Evolutionary conservation across 352 stramenopile genomes (phyloP).

Genomic region (Globisporangium parvum): DNA sequence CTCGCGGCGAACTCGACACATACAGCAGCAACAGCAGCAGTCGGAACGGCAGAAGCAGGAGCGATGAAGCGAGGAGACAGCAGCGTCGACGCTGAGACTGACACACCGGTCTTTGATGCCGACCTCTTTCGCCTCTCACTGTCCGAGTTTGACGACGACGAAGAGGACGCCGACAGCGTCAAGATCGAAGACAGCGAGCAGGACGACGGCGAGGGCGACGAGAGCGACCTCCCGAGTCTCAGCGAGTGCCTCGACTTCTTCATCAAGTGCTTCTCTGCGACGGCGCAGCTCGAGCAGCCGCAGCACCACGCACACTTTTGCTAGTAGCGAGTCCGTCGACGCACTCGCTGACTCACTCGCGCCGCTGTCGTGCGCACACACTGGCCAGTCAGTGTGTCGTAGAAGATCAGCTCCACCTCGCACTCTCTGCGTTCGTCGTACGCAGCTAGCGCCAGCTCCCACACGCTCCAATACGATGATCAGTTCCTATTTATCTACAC

Average conservation of each 20-base stretch:
- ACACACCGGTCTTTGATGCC: neutral
- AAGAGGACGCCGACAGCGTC: neutral
- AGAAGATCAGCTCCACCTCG: too few species aligned
- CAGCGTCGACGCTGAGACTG: neutral
- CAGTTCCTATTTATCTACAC: too few species aligned
- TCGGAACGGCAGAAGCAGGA: neutral
- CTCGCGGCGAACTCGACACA: neutral
- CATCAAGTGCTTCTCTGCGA: slow-evolving; percentile 12
- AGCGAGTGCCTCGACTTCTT: slow-evolving; percentile 19
- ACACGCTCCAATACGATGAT: too few species aligned
- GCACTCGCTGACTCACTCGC: too few species aligned
- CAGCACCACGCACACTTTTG: neutral
- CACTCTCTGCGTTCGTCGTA: too few species aligned
- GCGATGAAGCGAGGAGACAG: neutral
- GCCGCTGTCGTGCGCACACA: neutral
- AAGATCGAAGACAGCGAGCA: neutral
- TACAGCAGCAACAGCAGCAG: neutral
- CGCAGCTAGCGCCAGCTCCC: too few species aligned
- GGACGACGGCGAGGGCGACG: neutral
- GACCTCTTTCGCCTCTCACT: slow-evolving; percentile 8
- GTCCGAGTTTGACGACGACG: slow-evolving; percentile 7
- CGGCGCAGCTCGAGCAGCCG: neutral
- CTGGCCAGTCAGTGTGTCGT: too few species aligned
- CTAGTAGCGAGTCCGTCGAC: neutral
- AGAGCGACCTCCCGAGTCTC: slow-evolving; percentile 10